Conservation (phyloP, 108 stramenopile genomes). For the Cyclotella choctawhatcheeana region DNA sequence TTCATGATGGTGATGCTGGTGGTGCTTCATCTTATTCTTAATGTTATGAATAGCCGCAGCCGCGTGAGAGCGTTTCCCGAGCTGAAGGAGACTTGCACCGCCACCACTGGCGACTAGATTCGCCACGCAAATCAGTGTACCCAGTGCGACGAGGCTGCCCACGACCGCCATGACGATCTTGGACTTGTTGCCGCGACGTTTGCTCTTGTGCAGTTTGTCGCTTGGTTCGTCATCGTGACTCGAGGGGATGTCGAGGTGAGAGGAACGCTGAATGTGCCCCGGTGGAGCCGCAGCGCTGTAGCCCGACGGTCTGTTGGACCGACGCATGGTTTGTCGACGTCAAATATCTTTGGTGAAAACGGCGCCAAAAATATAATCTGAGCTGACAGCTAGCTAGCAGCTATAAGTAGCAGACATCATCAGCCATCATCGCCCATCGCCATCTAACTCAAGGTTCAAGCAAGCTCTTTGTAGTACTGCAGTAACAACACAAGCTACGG, state of each 20-base stretch:
- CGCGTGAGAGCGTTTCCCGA: neutral
- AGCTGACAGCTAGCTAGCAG: too few species aligned
- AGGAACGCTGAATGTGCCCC: neutral
- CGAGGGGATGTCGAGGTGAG: conserved; percentile 22
- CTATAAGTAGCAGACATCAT: too few species aligned
- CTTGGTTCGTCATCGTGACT: conserved; percentile 11
- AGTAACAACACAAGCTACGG: too few species aligned
- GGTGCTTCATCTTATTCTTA: neutral
- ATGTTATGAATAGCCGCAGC: conserved; percentile 5
- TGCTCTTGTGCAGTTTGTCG: conserved; percentile 22
- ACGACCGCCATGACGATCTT: neutral
- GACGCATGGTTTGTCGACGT: too few species aligned
- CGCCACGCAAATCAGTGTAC: conserved; percentile 12
- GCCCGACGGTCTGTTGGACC: conserved; percentile 4
- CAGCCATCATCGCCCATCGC: too few species aligned
- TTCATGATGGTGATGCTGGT: neutral
- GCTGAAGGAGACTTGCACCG: neutral
- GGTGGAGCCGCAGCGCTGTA: conserved; percentile 5
- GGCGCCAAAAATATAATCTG: too few species aligned
- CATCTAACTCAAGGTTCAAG: too few species aligned
- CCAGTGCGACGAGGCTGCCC: conserved; percentile 18
- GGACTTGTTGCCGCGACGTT: neutral
- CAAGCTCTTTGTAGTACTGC: too few species aligned
- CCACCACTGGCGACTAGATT: neutral
- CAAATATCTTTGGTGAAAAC: too few species aligned